These are phyloP conservation scores for Fusarium tricinctum DNA, from an alignment of 2,329 filamentous ascomycete genomes.

Conservation along the genomic window DNA sequence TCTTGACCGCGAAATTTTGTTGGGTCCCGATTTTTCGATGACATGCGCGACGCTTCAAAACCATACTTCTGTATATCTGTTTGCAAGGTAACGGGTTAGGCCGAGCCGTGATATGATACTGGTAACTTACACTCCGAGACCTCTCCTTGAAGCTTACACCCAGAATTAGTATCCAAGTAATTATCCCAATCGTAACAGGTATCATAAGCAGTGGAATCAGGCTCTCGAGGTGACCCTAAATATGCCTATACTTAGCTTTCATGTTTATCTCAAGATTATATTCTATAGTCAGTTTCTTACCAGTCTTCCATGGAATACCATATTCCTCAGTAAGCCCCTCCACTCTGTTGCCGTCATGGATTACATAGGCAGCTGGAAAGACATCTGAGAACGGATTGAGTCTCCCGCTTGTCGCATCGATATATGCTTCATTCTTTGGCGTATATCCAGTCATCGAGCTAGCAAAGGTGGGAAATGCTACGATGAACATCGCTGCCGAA, in stretches of 20 bases:
- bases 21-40: too few relatives aligned
- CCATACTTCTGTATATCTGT: conserved; percentile 10
- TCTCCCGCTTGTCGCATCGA: neutral
- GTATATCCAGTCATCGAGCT: conserved; percentile 36
- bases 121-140: conserved; percentile 1
- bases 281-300: neutral
- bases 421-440: conserved; percentile 1
- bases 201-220: too few relatives aligned
- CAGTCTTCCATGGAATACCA: neutral
- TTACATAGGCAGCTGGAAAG: neutral
- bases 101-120: too few relatives aligned
- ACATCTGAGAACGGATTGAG: fast-evolving
- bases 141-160: neutral
- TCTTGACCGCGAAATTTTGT: neutral
- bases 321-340: fast-evolving
- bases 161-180: neutral
- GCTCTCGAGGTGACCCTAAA: too few relatives aligned
- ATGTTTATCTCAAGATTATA: too few relatives aligned
- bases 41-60: neutral
- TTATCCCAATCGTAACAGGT: fast-evolving
- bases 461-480: conserved; percentile 10
- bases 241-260: too few relatives aligned
- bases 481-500: neutral
- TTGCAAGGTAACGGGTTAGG: too few relatives aligned
- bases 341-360: conserved; percentile 9